Base-by-base conservation (phyloP, 768 basidiomycete genomes). In the Cubamyces lactineus region DNA sequence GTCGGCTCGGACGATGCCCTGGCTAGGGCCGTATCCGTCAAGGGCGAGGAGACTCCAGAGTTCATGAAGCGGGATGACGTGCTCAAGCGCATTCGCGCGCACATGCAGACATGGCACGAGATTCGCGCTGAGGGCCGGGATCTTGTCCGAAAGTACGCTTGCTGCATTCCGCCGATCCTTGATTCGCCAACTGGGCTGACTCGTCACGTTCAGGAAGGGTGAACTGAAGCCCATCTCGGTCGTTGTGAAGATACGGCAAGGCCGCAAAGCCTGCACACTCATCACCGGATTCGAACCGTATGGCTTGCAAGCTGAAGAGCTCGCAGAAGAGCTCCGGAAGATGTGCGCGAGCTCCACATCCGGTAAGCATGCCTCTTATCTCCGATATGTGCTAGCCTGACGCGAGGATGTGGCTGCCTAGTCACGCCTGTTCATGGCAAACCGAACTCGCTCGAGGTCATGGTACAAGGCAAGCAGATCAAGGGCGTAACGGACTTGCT, bases 401-500 rank as follows among this genome's bases (percentile, higher is more conserved):
- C 34, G 11, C 21, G 23, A 28, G 11, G 1, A 4, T 5, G 9
- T 26, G 13, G 7, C 23, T 12, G 4, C 21, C 28, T 66, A 91
- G 90, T 89, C 16, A 82, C 86, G 0, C 84, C 86, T 0, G 57
- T 82, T n/a, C 78, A 76, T 5, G 87, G 88, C 0, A 88, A 86
- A 70, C 68, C 78, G 16, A 76, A 82, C 1, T 83, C 82, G 1
- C 66, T 83, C 54, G 91, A 95, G 67, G 86, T 97, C 9, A 77
- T 90, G 63, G 87, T 96, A 0, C 95, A 96, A 69, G 95, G 95
- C 1, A 91, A 90, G 63, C 94, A 96, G 68, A 78, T 80, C 19
- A 81, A 83, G 65, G 76, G 78, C 2, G 88, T 94, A 12, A 77
- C 80, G 11, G 88, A 91, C 5, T 82, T 92, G 62, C 72, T 97